A percentile compares a stretch with the other conserved stretches of the same genome.
Conservation (phyloP, 2,329 filamentous ascomycete genomes). For the Huntiella abstrusa region DNA sequence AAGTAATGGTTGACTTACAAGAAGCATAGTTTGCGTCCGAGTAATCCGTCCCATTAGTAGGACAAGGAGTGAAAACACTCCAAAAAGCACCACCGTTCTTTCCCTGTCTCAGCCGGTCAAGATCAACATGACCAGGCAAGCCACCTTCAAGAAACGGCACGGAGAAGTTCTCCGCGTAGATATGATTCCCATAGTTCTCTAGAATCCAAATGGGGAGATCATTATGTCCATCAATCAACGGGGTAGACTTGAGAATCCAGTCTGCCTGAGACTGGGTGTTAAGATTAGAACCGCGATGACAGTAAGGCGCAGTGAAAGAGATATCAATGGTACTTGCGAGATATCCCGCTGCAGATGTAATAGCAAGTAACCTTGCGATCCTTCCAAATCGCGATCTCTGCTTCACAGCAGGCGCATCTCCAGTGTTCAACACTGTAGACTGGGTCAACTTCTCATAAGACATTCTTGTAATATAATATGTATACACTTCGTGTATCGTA, state of each 20-base stretch:
- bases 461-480: no score
- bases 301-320: not conserved
- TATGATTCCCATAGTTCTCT: slow-evolving; percentile 49
- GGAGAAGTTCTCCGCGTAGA: slow-evolving; percentile 58
- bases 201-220: slow-evolving; percentile 66
- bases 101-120: slow-evolving; percentile 54
- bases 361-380: not conserved
- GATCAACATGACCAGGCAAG: slow-evolving; percentile 54
- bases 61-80: slow-evolving; percentile 71
- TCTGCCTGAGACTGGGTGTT: not conserved
- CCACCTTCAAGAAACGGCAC: slow-evolving; percentile 53
- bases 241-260: slow-evolving; percentile 6
- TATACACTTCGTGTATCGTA: no score
- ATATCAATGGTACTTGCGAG: not conserved
- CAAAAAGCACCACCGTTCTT: slow-evolving; percentile 76
- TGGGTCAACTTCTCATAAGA: no score
- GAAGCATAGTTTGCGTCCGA: slow-evolving; percentile 51
- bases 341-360: not conserved
- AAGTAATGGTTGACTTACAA: slow-evolving; percentile 26
- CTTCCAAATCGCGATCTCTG: no score
- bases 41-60: slow-evolving; percentile 51
- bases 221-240: slow-evolving; percentile 59
- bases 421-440: no score
- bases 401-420: no score
- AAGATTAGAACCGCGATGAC: no score